phyloP scores from a whole-genome alignment of 441 rosid species.

The Breynia disticha region DNA sequence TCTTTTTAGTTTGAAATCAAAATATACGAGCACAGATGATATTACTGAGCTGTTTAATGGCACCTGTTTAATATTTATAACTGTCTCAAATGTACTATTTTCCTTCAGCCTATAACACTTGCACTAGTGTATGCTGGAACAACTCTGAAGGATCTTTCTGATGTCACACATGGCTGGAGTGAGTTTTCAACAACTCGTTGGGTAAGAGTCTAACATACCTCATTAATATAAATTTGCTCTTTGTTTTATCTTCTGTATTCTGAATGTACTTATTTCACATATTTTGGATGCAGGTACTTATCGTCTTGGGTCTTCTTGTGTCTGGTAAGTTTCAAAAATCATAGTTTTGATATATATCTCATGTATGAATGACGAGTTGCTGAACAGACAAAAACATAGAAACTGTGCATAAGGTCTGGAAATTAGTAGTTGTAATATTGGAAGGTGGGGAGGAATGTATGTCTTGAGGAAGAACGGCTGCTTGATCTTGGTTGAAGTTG shows the following conservation, averaged over 20 bases:
- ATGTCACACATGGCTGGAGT: constrained; percentile 87
- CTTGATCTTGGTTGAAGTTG: no score
- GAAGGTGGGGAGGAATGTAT: no score
- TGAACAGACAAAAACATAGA: not conserved
- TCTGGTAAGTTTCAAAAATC: constrained; percentile 49
- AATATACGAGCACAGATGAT: not conserved
- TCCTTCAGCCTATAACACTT: constrained; percentile 84
- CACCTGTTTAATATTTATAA: no score
- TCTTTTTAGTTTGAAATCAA: no score
- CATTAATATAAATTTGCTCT: not conserved
- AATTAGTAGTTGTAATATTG: no score
- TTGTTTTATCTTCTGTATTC: not conserved
- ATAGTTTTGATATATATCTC: no score
- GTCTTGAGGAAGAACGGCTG: no score
- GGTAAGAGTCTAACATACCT: constrained; percentile 37
- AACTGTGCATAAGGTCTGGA: no score
- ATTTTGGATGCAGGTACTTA: constrained; percentile 45
- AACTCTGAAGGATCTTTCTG: constrained; percentile 89
- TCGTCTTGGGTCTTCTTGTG: constrained; percentile 50
- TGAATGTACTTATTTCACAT: constrained; percentile 7
- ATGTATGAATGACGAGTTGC: no score
- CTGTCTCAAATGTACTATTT: not conserved
- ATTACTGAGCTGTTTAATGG: no score
- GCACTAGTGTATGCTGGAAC: constrained; percentile 90
- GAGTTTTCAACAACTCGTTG: constrained; percentile 71